Conservation (phyloP, 2,329 filamentous ascomycete genomes). For the Dactylellina sp. region DNA sequence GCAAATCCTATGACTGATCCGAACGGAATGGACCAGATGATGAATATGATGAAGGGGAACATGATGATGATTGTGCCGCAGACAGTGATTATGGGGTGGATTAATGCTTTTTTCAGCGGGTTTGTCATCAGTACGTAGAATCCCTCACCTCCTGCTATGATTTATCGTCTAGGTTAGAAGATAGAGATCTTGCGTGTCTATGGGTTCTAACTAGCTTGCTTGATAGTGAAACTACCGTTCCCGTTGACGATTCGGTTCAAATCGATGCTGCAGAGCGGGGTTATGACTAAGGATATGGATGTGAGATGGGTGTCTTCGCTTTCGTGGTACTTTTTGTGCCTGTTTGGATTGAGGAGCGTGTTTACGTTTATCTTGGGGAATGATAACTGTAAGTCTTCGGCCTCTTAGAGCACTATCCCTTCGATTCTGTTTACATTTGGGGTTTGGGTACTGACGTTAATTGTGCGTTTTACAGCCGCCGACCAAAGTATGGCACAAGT, state of each 20-base stretch:
- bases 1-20: slow-evolving; percentile 96
- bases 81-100: slow-evolving; percentile 99
- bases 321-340: slow-evolving; percentile 98
- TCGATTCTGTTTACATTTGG: slow-evolving; percentile 17
- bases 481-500: slow-evolving; percentile 90
- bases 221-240: slow-evolving; percentile 89
- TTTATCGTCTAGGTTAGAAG: neutral
- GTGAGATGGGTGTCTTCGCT: slow-evolving; percentile 98
- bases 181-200: neutral
- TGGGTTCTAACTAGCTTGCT: slow-evolving; percentile 22
- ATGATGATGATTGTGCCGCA: slow-evolving; percentile 99
- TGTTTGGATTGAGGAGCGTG: slow-evolving; percentile 95
- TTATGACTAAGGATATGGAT: slow-evolving; percentile 94
- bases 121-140: slow-evolving; percentile 87
- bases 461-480: slow-evolving; percentile 80
- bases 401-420: too few species aligned
- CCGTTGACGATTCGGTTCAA: slow-evolving; percentile 99
- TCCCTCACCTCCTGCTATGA: neutral
- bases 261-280: slow-evolving; percentile 97
- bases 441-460: neutral
- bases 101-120: slow-evolving; percentile 98
- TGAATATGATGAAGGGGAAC: slow-evolving; percentile 99
- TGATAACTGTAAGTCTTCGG: slow-evolving; percentile 80
- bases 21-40: slow-evolving; percentile 98
- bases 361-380: slow-evolving; percentile 97